phyloP scores from a whole-genome alignment of 202 grass and related monocot species.

The Setaria italica region DNA sequence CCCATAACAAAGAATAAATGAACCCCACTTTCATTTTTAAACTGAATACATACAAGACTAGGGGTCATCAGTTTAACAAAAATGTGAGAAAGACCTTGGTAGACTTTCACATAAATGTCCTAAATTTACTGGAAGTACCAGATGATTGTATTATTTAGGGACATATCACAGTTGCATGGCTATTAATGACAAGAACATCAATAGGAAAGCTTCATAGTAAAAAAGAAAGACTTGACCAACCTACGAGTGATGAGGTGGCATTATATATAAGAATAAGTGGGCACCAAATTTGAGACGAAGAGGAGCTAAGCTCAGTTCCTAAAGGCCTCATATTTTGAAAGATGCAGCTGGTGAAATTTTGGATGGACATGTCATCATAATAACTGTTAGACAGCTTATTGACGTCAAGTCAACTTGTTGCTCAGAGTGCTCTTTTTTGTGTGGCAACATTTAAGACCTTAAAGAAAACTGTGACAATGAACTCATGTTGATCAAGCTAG shows the following conservation, averaged over 20 bases:
- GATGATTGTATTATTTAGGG: not conserved
- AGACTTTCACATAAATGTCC: not conserved
- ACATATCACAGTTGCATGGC: not conserved
- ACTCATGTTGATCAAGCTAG: not conserved
- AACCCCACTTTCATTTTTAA: not conserved
- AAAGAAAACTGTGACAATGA: conserved; percentile 11
- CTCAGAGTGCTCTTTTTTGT: not conserved
- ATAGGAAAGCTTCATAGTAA: not conserved
- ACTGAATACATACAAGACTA: not conserved
- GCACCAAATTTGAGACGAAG: not conserved
- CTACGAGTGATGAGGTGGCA: not conserved
- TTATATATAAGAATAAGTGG: not conserved
- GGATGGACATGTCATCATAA: conserved; percentile 21
- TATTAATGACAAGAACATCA: not conserved
- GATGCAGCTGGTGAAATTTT: conserved; percentile 12
- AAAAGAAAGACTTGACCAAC: not conserved
- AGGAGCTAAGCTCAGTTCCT: not conserved
- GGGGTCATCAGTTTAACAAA: not conserved
- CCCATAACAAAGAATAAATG: not conserved
- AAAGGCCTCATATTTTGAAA: not conserved
- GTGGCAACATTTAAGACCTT: not conserved
- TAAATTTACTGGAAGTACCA: not conserved
- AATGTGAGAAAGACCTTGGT: conserved; percentile 2
- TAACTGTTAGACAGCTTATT: not conserved
- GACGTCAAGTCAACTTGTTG: not conserved